These are phyloP conservation scores for Sphaceloma murrayae DNA, from an alignment of 2,329 filamentous ascomycete species.

Conservation along the genomic window DNA sequence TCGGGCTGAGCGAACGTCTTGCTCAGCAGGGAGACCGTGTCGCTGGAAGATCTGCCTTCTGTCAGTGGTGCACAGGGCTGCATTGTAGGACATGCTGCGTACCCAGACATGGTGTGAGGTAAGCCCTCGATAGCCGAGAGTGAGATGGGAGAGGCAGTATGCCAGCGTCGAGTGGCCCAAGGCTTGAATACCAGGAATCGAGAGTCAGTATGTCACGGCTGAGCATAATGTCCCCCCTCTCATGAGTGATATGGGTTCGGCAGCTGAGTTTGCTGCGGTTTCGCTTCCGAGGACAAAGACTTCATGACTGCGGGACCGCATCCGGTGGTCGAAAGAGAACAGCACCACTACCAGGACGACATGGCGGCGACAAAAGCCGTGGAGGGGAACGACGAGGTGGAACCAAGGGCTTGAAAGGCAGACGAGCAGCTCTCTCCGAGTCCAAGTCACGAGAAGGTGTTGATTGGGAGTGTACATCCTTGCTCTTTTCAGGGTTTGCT, in stretches of 20 bases:
- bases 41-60: slow-evolving; percentile 35
- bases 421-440: neutral
- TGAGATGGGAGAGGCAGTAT: too few relatives aligned
- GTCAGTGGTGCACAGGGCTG: neutral
- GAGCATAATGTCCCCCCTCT: neutral
- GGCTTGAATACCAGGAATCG: neutral
- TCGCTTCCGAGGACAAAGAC: slow-evolving; percentile 8
- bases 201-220: slow-evolving; percentile 3
- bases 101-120: slow-evolving; percentile 14
- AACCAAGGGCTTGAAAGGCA: slow-evolving; percentile 1
- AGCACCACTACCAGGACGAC: too few relatives aligned
- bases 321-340: too few relatives aligned
- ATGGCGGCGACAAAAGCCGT: neutral
- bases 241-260: slow-evolving; percentile 1
- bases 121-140: slow-evolving; percentile 4
- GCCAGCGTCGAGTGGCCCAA: neutral
- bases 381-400: neutral
- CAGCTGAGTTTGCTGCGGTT: neutral
- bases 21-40: slow-evolving; percentile 36
- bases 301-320: slow-evolving; percentile 9
- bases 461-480: slow-evolving; percentile 1
- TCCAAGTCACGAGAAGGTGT: slow-evolving; percentile 5
- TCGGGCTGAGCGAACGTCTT: slow-evolving; percentile 31
- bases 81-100: neutral
- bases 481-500: slow-evolving; percentile 14